phyloP scores from a whole-genome alignment of 306 rosid genomes.

The Inga leiocalycina region DNA sequence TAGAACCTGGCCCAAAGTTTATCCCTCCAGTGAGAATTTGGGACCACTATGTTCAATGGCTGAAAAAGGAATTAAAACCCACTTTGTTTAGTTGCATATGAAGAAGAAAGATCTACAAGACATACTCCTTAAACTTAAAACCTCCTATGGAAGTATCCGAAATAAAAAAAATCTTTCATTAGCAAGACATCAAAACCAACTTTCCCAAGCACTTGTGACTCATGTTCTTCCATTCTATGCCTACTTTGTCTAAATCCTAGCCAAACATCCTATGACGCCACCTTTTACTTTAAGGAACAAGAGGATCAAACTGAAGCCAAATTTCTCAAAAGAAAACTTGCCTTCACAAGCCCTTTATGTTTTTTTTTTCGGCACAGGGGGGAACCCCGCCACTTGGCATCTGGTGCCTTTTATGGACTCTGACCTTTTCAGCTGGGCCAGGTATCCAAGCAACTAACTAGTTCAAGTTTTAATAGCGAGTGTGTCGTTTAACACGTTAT shows the following conservation, averaged over 20 bases:
- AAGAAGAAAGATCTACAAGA: background rate
- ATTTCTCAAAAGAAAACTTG: background rate
- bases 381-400: too few relatives aligned
- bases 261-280: background rate
- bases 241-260: background rate
- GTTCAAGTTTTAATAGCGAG: too few relatives aligned
- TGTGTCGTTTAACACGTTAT: fast-evolving
- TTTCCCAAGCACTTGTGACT: background rate
- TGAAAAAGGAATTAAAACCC: background rate
- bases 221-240: background rate
- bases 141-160: background rate
- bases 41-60: background rate
- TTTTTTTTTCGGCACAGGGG: too few relatives aligned
- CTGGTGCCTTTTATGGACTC: too few relatives aligned
- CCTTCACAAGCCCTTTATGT: background rate
- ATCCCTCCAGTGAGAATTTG: background rate
- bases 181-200: background rate
- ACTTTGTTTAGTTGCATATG: background rate
- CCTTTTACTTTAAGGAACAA: background rate
- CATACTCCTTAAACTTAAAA: background rate
- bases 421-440: too few relatives aligned
- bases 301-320: background rate
- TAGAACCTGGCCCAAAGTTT: background rate
- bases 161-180: background rate
- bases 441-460: too few relatives aligned